phyloP scores from a whole-genome alignment of 192 early-diverging fungal genomes.

The Phycomyces blakesleeanus region DNA sequence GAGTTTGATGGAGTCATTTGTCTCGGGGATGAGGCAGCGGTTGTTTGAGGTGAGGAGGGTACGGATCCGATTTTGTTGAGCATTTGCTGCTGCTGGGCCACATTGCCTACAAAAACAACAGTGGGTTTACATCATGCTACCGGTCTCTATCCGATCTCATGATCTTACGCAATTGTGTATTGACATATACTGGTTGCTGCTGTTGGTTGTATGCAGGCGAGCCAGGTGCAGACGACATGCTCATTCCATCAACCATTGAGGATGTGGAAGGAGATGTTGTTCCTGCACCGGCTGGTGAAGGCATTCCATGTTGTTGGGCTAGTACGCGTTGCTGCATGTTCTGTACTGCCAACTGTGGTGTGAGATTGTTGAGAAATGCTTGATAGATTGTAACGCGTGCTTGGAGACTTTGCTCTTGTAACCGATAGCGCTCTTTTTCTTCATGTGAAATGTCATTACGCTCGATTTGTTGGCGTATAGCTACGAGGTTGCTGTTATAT shows the following conservation, averaged over 20 bases:
- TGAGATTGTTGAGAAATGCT: constrained; percentile 22
- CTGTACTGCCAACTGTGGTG: constrained; percentile 17
- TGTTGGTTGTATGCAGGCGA: constrained; percentile 18
- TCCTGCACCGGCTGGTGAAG: constrained; percentile 3
- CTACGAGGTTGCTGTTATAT: constrained; percentile 15
- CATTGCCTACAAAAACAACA: constrained; percentile 6
- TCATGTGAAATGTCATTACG: constrained; percentile 21
- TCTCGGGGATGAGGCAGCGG: neutral
- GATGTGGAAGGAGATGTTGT: constrained; percentile 5
- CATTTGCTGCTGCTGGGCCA: neutral
- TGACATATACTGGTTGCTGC: neutral
- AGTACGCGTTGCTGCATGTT: constrained; percentile 23
- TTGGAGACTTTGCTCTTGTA: constrained; percentile 25
- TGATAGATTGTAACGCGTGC: constrained; percentile 24
- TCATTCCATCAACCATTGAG: constrained; percentile 9
- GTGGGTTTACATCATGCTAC: constrained; percentile 5
- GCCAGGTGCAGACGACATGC: constrained; percentile 18
- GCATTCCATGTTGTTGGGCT: constrained; percentile 1
- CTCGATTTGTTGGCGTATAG: constrained; percentile 17
- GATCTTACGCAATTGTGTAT: neutral
- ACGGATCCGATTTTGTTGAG: neutral
- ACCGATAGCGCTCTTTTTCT: constrained; percentile 19
- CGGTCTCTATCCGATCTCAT: neutral
- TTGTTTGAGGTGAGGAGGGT: neutral
- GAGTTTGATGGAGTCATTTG: neutral